These are phyloP conservation scores for Ambrosiella xylebori DNA, from an alignment of 2,329 filamentous ascomycete genomes.

Conservation along the genomic window DNA sequence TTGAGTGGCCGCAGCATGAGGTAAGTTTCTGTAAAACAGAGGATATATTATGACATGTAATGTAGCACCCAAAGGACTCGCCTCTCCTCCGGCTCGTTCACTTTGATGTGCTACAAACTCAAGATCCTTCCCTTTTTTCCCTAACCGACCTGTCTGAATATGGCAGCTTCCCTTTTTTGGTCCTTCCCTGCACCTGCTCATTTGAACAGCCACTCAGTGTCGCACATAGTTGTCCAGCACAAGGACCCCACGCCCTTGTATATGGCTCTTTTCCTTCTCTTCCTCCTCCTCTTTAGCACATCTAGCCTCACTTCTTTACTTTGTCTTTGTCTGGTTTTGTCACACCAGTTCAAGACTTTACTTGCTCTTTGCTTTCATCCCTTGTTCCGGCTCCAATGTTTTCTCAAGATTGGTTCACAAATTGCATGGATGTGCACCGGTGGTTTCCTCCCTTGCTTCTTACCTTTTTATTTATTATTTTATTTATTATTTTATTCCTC, in stretches of 20 bases:
- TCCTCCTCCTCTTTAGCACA: background rate
- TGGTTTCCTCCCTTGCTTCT: too few relatives aligned
- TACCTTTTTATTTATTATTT: too few relatives aligned
- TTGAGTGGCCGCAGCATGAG: slow-evolving; percentile 31
- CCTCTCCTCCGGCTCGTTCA: too few relatives aligned
- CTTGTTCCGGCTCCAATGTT: too few relatives aligned
- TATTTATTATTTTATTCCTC: too few relatives aligned
- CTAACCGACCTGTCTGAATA: background rate
- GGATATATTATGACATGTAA: too few relatives aligned
- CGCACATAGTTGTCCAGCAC: background rate
- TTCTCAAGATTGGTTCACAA: too few relatives aligned
- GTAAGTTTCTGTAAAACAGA: slow-evolving; percentile 22
- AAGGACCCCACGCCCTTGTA: background rate
- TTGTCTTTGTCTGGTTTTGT: background rate
- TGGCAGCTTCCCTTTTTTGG: background rate
- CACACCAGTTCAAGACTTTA: background rate
- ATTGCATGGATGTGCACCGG: too few relatives aligned
- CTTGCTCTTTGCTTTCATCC: too few relatives aligned
- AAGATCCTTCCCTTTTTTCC: background rate
- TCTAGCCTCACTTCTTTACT: background rate
- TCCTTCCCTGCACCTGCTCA: background rate
- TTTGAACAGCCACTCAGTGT: background rate
- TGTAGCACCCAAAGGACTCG: background rate
- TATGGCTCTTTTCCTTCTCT: background rate
- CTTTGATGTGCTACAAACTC: background rate